Percentiles rank a stretch among this genome's conserved stretches.
phyloP scores from a whole-genome alignment of 1,284 basidiomycete genomes.

The Meripilus lineatus region DNA sequence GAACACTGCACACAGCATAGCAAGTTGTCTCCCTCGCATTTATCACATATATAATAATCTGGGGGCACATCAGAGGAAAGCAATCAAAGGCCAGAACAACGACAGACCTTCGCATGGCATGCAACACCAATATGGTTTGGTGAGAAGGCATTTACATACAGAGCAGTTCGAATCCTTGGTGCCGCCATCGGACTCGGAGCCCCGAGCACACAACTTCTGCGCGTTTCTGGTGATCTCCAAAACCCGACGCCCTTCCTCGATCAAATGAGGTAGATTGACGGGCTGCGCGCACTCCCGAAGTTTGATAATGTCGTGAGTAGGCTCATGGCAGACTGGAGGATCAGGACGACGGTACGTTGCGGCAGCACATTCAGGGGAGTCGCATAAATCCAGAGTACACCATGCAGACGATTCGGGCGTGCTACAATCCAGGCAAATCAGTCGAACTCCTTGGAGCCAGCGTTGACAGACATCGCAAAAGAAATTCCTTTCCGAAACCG shows the following conservation, averaged over 20 bases:
- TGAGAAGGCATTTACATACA: too few species aligned
- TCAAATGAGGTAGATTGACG: too few species aligned
- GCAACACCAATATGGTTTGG: not conserved
- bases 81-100: too few species aligned
- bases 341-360: not conserved
- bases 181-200: too few species aligned
- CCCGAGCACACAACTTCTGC: too few species aligned
- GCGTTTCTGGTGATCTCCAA: too few species aligned
- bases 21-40: not conserved
- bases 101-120: too few species aligned
- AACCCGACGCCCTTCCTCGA: too few species aligned
- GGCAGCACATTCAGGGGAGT: not conserved
- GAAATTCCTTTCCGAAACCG: not conserved
- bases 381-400: constrained; percentile 3
- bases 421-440: constrained; percentile 5
- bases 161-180: too few species aligned
- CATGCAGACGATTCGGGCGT: not conserved
- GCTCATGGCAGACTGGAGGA: not conserved
- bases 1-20: not conserved
- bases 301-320: not conserved
- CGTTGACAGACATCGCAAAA: constrained; percentile 1
- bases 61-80: too few species aligned
- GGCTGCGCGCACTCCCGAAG: too few species aligned
- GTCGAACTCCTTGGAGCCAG: not conserved
- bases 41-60: not conserved